Percentiles rank a stretch among this genome's conserved stretches.
Conservation (phyloP, 2,329 filamentous ascomycete species). For the Emmonsiellopsis sp. region DNA sequence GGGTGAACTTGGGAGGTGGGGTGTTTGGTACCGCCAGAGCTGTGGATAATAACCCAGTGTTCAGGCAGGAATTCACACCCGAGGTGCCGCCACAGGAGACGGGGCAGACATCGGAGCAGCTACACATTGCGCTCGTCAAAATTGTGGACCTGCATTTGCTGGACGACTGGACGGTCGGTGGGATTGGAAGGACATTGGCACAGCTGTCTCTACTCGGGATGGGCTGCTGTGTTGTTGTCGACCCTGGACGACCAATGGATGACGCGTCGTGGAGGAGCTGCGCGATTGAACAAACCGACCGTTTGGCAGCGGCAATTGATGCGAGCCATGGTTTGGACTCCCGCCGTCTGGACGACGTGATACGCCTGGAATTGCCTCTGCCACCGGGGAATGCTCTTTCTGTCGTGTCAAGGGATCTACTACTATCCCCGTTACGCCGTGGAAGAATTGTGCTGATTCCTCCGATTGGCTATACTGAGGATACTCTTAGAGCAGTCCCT, state of each 20-base stretch:
- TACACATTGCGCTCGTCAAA: conserved; percentile 81
- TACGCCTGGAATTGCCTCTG: conserved; percentile 29
- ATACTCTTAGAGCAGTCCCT: conserved; percentile 39
- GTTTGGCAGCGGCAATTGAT: conserved; percentile 68
- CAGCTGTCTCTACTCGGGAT: conserved; percentile 78
- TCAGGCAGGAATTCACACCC: conserved; percentile 44
- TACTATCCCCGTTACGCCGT: conserved; percentile 58
- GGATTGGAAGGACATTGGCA: conserved; percentile 72
- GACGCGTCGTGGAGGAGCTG: conserved; percentile 32
- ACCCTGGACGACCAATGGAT: conserved; percentile 47
- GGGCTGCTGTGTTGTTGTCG: conserved; percentile 71
- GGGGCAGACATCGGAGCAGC: conserved; percentile 30
- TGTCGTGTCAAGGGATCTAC: conserved; percentile 38
- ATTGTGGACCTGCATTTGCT: conserved; percentile 65
- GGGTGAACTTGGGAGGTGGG: conserved; percentile 50
- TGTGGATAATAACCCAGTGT: conserved; percentile 51
- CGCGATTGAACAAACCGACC: conserved; percentile 57
- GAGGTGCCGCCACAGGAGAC: conserved; percentile 25
- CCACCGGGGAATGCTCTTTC: conserved; percentile 25
- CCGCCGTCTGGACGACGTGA: conserved; percentile 54
- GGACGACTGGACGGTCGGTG: conserved; percentile 58
- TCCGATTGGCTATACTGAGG: conserved; percentile 51
- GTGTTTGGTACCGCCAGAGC: conserved; percentile 52
- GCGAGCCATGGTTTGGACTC: conserved; percentile 58
- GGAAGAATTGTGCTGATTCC: conserved; percentile 65